Evolutionary conservation across 1,284 basidiomycete genomes (phyloP), one percentile per base, ranked within the genome.

Genomic region (Fomitopsis pinicola): DNA sequence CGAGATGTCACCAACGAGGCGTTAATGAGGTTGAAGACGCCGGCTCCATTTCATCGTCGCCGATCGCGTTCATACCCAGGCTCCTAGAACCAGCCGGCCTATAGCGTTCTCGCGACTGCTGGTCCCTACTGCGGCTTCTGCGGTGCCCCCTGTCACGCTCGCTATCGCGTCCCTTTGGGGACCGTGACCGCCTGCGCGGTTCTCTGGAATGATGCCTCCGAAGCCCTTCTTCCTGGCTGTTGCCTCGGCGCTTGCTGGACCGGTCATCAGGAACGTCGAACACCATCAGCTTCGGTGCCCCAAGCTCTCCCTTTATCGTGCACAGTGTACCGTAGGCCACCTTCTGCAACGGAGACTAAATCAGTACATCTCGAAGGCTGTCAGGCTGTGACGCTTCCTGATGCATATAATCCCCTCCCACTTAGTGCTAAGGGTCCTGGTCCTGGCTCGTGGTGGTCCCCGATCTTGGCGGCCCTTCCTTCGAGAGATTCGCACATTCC

Each of bases 241-340:
- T 68, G 57, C 75, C 71, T 56, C 72, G 67, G 59, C 70, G 69
- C 44, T 64, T 69, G 30, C 64, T 70, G 42, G 58, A 57, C 28
- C 63, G 65, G 19, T 72, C 69, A 15, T 64, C 70, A 3, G 70
- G 69, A 1, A 88, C 80, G 65, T 93, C 91, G 72, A 93, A 93
- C 26, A 93, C 87, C 88, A 93, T 85, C 14, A 69, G 1, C 70
- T 65, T 12, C 71, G 65, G 17, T 75, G 75, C 4, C 74, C 72
- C 19, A 70, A 66, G 42, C 78, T 77, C 33, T 79, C 81, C 58
- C 91, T 75, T 68, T 92, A 93, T 60, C 80, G 78, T n/a, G n/a
- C n/a, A n/a, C n/a, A n/a, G n/a, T n/a, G n/a, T n/a, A n/a, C n/a
- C n/a, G n/a, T n/a, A n/a, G n/a, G n/a, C n/a, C n/a, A n/a, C n/a